Evolutionary conservation across 371 early-diverging fungal species (phyloP).

Genomic region (Sporodiniella umbellata): DNA sequence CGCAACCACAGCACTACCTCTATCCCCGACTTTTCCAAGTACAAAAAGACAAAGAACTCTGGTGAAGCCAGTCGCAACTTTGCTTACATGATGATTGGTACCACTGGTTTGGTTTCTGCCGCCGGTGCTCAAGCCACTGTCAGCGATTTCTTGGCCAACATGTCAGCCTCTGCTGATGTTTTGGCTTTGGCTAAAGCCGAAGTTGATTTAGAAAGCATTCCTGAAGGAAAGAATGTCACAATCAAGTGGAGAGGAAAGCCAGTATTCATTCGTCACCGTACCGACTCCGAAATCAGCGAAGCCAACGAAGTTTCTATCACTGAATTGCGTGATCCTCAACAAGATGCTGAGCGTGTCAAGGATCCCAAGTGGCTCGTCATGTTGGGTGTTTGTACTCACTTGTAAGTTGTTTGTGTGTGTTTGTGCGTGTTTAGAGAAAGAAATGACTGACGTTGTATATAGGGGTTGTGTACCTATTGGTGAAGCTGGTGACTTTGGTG

Average conservation of each 20-base stretch:
- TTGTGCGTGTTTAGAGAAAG: neutral
- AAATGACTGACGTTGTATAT: constrained; percentile 5
- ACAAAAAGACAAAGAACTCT: constrained; percentile 59
- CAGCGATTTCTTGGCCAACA: constrained; percentile 83
- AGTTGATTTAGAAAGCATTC: constrained; percentile 87
- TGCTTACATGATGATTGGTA: constrained; percentile 94
- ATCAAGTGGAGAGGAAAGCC: constrained; percentile 99
- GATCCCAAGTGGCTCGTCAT: constrained; percentile 97
- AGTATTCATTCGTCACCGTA: constrained; percentile 96
- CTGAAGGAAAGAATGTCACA: constrained; percentile 95
- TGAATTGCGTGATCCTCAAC: constrained; percentile 89
- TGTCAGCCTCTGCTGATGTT: constrained; percentile 96
- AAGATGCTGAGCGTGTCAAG: constrained; percentile 88
- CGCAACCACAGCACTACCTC: constrained; percentile 59
- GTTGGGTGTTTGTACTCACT: constrained; percentile 97
- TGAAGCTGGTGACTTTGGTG: constrained; percentile 96
- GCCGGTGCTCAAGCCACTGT: constrained; percentile 91
- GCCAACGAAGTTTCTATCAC: constrained; percentile 78
- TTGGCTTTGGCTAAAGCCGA: constrained; percentile 97
- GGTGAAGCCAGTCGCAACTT: constrained; percentile 73
- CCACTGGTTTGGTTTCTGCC: constrained; percentile 83
- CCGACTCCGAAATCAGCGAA: constrained; percentile 92
- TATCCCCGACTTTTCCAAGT: constrained; percentile 67
- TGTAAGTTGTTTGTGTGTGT: constrained; percentile 41
- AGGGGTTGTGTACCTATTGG: constrained; percentile 97